phyloP scores from a whole-genome alignment of 2,329 filamentous ascomycete genomes.

The Pseudogymnoascus sp. region DNA sequence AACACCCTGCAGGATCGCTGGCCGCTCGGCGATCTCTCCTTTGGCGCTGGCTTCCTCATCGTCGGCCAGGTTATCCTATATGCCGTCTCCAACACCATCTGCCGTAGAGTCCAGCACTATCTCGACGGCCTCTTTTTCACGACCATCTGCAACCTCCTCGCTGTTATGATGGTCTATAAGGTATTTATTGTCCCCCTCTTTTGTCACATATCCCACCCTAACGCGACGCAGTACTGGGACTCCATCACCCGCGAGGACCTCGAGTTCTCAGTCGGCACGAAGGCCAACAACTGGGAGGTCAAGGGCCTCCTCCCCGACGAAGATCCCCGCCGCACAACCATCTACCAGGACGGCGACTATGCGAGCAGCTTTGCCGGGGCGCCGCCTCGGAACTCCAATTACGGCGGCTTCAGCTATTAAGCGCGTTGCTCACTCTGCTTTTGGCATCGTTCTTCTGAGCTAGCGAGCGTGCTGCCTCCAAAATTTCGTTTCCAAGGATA shows the following conservation, averaged over 20 bases:
- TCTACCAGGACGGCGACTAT: constrained; percentile 28
- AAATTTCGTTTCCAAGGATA: not conserved
- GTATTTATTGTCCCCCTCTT: constrained; percentile 38
- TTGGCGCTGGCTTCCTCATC: constrained; percentile 86
- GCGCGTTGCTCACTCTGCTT: not conserved
- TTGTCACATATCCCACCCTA: constrained; percentile 25
- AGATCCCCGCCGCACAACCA: constrained; percentile 24
- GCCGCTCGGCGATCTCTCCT: constrained; percentile 85
- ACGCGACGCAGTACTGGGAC: constrained; percentile 74
- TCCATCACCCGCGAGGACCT: constrained; percentile 97
- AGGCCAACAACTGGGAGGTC: constrained; percentile 96
- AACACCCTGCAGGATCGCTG: constrained; percentile 91
- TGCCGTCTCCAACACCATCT: constrained; percentile 78
- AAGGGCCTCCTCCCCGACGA: constrained; percentile 65
- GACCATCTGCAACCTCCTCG: constrained; percentile 85
- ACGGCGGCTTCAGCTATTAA: constrained; percentile 26
- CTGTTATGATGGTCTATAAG: constrained; percentile 99
- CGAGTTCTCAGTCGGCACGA: constrained; percentile 92
- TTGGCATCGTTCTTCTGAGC: not conserved
- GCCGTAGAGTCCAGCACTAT: constrained; percentile 78
- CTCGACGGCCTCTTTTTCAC: constrained; percentile 91
- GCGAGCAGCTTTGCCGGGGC: constrained; percentile 19
- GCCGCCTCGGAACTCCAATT: constrained; percentile 26
- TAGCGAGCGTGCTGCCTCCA: not conserved
- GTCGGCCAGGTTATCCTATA: constrained; percentile 90